Conservation (phyloP, 129 eudicot genomes). For the Artemisia annua region DNA sequence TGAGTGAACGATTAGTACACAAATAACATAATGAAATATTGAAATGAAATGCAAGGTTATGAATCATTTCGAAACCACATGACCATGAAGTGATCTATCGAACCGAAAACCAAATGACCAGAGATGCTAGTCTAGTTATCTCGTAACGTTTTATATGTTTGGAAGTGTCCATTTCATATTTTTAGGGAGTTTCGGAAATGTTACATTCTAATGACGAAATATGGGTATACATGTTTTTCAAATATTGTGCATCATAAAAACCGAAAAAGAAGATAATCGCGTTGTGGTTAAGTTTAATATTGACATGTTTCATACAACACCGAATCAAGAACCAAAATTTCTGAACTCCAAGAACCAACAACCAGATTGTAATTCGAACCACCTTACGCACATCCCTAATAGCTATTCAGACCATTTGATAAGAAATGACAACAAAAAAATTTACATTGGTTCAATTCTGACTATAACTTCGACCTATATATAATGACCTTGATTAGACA, state of each 20-base stretch:
- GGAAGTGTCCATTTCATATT: not conserved
- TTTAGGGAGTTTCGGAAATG: not conserved
- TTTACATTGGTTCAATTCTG: constrained; percentile 8
- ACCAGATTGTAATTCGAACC: not conserved
- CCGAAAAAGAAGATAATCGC: not conserved
- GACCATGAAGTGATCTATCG: not conserved
- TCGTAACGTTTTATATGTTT: not conserved
- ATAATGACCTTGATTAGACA: not conserved
- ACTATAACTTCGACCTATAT: not conserved
- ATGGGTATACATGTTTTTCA: not conserved
- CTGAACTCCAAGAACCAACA: constrained; percentile 1
- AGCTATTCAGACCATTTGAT: not conserved
- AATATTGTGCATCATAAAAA: not conserved
- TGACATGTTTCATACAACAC: constrained; percentile 1
- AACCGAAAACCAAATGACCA: not conserved
- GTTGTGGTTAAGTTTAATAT: not conserved
- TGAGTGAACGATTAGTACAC: too few species aligned
- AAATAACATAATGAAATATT: not conserved
- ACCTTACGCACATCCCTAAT: not conserved
- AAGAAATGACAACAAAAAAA: not conserved
- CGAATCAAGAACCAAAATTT: not conserved
- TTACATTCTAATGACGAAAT: not conserved
- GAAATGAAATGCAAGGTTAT: not conserved
- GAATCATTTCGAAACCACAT: constrained; percentile 2
- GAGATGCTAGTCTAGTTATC: not conserved